Conservation (phyloP, 139 green algal genomes). For the Chlamydomonas incerta region DNA sequence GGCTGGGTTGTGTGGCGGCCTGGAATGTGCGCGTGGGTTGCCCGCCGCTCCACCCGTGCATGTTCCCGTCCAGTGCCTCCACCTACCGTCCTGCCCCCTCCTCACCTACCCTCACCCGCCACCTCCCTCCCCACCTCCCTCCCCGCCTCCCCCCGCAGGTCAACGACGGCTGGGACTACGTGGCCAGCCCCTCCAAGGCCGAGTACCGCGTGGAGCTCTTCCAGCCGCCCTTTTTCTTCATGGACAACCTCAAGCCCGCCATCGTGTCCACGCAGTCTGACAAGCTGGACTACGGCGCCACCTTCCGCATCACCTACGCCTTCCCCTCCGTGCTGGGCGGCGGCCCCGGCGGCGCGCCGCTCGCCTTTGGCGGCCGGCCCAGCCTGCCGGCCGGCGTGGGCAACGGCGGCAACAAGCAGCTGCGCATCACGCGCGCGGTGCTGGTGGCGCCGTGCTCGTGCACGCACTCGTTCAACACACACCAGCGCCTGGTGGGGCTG, state of each 20-base stretch:
- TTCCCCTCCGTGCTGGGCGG: not conserved
- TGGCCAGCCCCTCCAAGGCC: not conserved
- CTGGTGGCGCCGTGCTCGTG: constrained; percentile 51
- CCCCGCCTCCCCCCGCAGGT: not conserved
- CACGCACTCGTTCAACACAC: constrained; percentile 59
- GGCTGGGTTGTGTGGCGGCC: no score
- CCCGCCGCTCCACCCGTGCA: no score
- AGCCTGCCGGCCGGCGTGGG: not conserved
- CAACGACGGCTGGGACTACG: not conserved
- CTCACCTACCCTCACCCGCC: no score
- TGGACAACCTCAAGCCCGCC: not conserved
- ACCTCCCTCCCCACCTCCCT: no score
- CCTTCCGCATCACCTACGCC: not conserved
- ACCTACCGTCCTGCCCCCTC: no score
- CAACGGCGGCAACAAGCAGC: not conserved
- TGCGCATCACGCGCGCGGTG: constrained; percentile 25
- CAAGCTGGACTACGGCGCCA: constrained; percentile 1
- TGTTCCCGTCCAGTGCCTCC: no score
- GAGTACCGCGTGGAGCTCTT: constrained; percentile 61
- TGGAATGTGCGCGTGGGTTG: no score
- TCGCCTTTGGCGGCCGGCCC: not conserved
- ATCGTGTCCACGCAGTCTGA: not conserved
- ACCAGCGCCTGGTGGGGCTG: constrained; percentile 54
- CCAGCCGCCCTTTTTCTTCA: constrained; percentile 41
- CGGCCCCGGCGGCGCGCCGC: not conserved